A percentile compares a stretch with the other conserved stretches of the same genome.
Evolutionary conservation across 2,329 filamentous ascomycete species (phyloP).

Genomic region (Teratosphaeriaceae sp.): DNA sequence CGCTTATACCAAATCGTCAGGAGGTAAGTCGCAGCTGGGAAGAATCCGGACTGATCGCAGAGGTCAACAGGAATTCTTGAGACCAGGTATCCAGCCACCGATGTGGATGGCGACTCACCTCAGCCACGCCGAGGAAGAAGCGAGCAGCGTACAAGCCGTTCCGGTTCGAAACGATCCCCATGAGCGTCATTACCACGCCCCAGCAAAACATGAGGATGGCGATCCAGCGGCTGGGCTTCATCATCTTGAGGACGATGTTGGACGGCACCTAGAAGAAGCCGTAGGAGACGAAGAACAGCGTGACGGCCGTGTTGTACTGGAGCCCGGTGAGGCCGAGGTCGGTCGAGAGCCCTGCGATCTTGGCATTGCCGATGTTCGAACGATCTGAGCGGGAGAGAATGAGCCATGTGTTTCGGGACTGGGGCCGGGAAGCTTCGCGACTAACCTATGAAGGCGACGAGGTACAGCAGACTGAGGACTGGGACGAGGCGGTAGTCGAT

Average conservation of each 20-base stretch:
- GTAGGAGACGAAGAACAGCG: conserved; percentile 50
- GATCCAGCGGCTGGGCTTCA: conserved; percentile 20
- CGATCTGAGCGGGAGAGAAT: too few species aligned
- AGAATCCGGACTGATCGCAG: conserved; percentile 23
- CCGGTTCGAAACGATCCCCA: conserved; percentile 16
- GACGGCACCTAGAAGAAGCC: conserved; percentile 21
- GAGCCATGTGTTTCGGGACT: too few species aligned
- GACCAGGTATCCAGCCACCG: too few species aligned
- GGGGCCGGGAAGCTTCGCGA: conserved; percentile 6
- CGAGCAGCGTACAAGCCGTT: conserved; percentile 11
- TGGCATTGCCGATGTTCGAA: conserved; percentile 14
- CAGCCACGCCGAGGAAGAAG: conserved; percentile 13
- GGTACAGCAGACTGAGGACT: conserved; percentile 36
- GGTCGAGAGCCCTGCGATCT: conserved; percentile 18
- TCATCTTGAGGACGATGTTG: conserved; percentile 16
- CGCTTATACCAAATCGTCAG: conserved; percentile 4
- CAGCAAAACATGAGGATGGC: conserved; percentile 18
- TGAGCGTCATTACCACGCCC: conserved; percentile 19
- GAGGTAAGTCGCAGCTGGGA: conserved; percentile 6
- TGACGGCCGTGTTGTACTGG: conserved; percentile 57
- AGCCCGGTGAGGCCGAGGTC: conserved; percentile 17
- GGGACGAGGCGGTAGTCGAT: conserved; percentile 36
- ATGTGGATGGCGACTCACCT: conserved; percentile 10
- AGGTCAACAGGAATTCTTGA: neutral
- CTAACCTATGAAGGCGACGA: conserved; percentile 51